These are phyloP conservation scores for Trametes elegans DNA, from an alignment of 768 basidiomycete species.

Conservation along the genomic window DNA sequence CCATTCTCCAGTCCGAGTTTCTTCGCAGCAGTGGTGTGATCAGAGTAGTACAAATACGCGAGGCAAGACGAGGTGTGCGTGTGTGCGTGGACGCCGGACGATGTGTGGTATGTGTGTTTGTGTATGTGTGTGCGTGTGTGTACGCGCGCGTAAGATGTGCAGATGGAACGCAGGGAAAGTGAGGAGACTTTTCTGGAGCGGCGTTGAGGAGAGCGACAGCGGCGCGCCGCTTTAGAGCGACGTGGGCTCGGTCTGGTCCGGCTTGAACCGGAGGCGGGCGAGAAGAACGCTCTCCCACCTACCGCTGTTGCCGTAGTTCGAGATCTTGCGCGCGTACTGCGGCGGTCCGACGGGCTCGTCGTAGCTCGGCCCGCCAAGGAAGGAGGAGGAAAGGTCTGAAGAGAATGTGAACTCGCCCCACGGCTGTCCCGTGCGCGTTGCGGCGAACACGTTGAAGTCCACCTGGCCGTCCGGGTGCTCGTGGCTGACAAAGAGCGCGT, in stretches of 20 bases:
- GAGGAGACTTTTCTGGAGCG: too few relatives aligned
- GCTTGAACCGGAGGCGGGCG: conserved; percentile 63
- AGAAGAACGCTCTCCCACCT: conserved; percentile 61
- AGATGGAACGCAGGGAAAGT: too few relatives aligned
- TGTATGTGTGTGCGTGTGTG: too few relatives aligned
- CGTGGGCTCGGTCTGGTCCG: conserved; percentile 58
- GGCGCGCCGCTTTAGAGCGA: conserved; percentile 38
- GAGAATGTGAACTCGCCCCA: conserved; percentile 76
- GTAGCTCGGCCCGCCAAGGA: conserved; percentile 46
- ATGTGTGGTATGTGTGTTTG: too few relatives aligned
- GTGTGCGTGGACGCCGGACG: too few relatives aligned
- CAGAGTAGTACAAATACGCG: too few relatives aligned
- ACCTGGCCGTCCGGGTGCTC: conserved; percentile 60
- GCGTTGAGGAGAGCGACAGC: too few relatives aligned
- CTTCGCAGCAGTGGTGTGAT: too few relatives aligned
- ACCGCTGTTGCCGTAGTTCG: conserved; percentile 33
- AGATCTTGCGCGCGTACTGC: conserved; percentile 49
- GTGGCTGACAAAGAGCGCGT: conserved; percentile 75
- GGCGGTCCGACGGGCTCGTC: conserved; percentile 31
- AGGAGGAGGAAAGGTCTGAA: conserved; percentile 37
- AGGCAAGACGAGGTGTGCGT: too few relatives aligned
- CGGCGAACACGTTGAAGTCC: conserved; percentile 65
- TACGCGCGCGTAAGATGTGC: too few relatives aligned
- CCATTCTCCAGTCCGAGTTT: too few relatives aligned
- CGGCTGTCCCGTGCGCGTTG: conserved; percentile 48